Evolutionary conservation across 1,139 yeast genomes (phyloP).

Genomic region (Yamadazyma aaseri): DNA sequence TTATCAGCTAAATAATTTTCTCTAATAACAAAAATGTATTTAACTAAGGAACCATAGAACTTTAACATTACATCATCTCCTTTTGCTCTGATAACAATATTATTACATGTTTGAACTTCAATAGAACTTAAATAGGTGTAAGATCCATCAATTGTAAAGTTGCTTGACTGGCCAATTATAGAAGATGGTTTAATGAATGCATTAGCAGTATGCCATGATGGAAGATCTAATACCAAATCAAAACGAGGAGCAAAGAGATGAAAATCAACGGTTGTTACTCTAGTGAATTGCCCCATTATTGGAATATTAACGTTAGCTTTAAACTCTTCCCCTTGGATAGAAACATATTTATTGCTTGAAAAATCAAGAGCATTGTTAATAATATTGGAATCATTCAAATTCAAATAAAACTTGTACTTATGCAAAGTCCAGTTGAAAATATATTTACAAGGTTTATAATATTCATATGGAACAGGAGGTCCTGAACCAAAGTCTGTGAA

Average conservation of each 20-base stretch:
- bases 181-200: conserved; percentile 64
- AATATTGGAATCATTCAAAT: conserved; percentile 83
- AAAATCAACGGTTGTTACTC: conserved; percentile 56
- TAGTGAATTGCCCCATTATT: conserved; percentile 55
- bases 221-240: conserved; percentile 66
- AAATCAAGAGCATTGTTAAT: conserved; percentile 86
- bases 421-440: conserved; percentile 56
- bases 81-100: conserved; percentile 59
- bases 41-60: conserved; percentile 75
- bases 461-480: conserved; percentile 68
- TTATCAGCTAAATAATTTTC: conserved; percentile 91
- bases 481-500: conserved; percentile 78
- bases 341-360: conserved; percentile 71
- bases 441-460: conserved; percentile 71
- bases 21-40: conserved; percentile 72
- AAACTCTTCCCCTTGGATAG: conserved; percentile 68
- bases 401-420: conserved; percentile 62
- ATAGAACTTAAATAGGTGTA: conserved; percentile 61
- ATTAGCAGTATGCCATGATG: conserved; percentile 87
- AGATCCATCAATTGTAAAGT: conserved; percentile 62
- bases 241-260: conserved; percentile 57
- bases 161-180: conserved; percentile 61
- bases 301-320: conserved; percentile 55
- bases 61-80: conserved; percentile 70
- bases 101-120: conserved; percentile 66